These are phyloP conservation scores for Cornus kousa DNA, from an alignment of 148 eudicot species.

Conservation along the genomic window DNA sequence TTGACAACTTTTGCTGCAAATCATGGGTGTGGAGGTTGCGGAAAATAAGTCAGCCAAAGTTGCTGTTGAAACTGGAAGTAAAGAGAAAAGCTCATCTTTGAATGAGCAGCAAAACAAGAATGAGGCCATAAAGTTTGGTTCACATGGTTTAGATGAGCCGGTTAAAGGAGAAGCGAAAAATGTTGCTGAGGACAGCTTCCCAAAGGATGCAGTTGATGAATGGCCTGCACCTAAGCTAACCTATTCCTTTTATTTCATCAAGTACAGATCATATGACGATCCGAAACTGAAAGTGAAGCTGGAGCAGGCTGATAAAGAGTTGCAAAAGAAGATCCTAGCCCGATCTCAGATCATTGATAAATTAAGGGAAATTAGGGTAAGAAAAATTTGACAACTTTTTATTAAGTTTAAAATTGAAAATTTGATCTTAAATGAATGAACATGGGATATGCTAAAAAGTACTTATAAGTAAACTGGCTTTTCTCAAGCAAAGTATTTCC, in stretches of 20 bases:
- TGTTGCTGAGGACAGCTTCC: slow-evolving; percentile 38
- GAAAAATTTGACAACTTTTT: neutral
- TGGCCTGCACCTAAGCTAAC: slow-evolving; percentile 66
- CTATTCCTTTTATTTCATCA: slow-evolving; percentile 62
- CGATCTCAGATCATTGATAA: slow-evolving; percentile 47
- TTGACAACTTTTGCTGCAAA: neutral
- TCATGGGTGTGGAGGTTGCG: slow-evolving; percentile 18
- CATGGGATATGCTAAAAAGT: neutral
- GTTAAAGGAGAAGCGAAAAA: slow-evolving; percentile 36
- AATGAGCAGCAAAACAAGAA: slow-evolving; percentile 38
- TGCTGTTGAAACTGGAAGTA: slow-evolving; percentile 33
- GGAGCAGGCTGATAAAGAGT: slow-evolving; percentile 60
- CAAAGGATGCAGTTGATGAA: slow-evolving; percentile 78
- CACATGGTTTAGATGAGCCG: slow-evolving; percentile 52
- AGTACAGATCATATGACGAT: slow-evolving; percentile 62
- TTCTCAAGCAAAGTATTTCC: neutral
- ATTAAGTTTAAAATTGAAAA: too few relatives aligned
- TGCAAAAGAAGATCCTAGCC: slow-evolving; percentile 44
- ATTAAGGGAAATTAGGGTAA: slow-evolving; percentile 55
- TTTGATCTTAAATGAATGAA: neutral
- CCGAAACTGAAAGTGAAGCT: slow-evolving; percentile 56
- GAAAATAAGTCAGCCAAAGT: slow-evolving; percentile 48
- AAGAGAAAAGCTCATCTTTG: neutral
- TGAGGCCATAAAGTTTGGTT: slow-evolving; percentile 61
- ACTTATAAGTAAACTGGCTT: neutral